Evolutionary conservation across 2,329 filamentous ascomycete genomes (phyloP).

Genomic region (Colletotrichum chlorophyti): DNA sequence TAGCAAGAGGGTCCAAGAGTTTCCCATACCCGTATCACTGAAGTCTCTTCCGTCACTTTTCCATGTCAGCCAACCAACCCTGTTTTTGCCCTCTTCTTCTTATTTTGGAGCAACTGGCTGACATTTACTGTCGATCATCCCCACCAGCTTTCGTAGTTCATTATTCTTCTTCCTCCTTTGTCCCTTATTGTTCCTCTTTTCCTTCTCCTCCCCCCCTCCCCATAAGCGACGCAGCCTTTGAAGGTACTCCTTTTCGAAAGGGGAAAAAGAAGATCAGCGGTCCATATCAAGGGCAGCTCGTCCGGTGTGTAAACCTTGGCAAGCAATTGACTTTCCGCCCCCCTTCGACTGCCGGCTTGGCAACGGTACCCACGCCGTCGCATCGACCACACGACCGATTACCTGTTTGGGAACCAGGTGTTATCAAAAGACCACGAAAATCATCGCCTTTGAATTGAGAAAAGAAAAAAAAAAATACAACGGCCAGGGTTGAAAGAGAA

Average conservation of each 20-base stretch:
- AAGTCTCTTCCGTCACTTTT: background rate
- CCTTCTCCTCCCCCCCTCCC: too few species aligned
- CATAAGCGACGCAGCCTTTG: too few species aligned
- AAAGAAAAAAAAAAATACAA: background rate
- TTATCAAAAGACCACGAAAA: background rate
- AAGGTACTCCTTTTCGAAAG: too few species aligned
- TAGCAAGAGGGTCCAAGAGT: constrained; percentile 13
- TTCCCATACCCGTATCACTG: constrained; percentile 14
- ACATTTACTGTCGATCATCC: too few species aligned
- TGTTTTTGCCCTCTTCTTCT: background rate
- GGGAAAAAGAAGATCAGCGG: too few species aligned
- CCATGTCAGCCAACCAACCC: too few species aligned
- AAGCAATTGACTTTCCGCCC: background rate
- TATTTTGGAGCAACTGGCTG: too few species aligned
- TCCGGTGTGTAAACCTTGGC: background rate
- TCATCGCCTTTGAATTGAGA: background rate
- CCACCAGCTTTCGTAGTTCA: too few species aligned
- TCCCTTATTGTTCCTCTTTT: background rate
- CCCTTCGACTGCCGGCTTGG: constrained; percentile 26
- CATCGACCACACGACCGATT: constrained; percentile 18
- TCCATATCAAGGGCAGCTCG: too few species aligned
- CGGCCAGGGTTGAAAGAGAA: background rate
- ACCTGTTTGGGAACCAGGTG: constrained; percentile 2
- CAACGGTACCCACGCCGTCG: background rate
- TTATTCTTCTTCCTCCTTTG: background rate